phyloP scores from a whole-genome alignment of 495 filamentous ascomycete species.

The Penicillium dipodomyicola region DNA sequence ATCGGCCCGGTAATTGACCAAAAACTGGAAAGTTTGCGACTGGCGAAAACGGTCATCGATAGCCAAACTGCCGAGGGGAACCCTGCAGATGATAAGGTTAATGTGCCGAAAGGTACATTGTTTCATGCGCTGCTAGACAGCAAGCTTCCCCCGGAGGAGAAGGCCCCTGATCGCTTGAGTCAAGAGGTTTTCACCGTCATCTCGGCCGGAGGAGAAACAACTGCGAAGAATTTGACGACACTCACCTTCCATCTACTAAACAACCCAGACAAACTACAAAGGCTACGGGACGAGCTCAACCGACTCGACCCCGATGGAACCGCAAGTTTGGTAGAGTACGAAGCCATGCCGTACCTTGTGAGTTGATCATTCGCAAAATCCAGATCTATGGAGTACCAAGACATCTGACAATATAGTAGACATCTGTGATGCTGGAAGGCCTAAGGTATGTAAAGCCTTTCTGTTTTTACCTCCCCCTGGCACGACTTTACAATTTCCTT shows the following conservation, averaged over 20 bases:
- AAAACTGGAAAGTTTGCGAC: constrained; percentile 16
- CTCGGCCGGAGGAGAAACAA: constrained; percentile 49
- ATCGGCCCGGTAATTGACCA: constrained; percentile 26
- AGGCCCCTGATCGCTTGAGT: constrained; percentile 30
- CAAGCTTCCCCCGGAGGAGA: constrained; percentile 40
- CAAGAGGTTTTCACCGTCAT: constrained; percentile 46
- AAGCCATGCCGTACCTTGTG: constrained; percentile 37
- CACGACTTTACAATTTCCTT: not conserved
- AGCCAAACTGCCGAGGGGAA: not conserved
- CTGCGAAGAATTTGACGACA: constrained; percentile 35
- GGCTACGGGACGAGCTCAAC: constrained; percentile 31
- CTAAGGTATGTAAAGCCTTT: constrained; percentile 17
- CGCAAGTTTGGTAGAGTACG: constrained; percentile 29
- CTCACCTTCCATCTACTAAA: constrained; percentile 43
- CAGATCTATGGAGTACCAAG: not conserved
- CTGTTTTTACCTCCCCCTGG: not conserved
- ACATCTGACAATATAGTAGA: constrained; percentile 13
- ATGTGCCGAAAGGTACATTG: constrained; percentile 30
- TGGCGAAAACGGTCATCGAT: constrained; percentile 19
- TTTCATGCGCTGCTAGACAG: constrained; percentile 44
- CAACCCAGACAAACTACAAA: constrained; percentile 32
- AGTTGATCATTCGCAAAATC: not conserved
- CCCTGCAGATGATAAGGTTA: not conserved
- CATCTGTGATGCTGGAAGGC: constrained; percentile 36
- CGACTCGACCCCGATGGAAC: constrained; percentile 21